Base-by-base conservation (phyloP, 2,329 filamentous ascomycete genomes). In the Penicillium sumatraense region DNA sequence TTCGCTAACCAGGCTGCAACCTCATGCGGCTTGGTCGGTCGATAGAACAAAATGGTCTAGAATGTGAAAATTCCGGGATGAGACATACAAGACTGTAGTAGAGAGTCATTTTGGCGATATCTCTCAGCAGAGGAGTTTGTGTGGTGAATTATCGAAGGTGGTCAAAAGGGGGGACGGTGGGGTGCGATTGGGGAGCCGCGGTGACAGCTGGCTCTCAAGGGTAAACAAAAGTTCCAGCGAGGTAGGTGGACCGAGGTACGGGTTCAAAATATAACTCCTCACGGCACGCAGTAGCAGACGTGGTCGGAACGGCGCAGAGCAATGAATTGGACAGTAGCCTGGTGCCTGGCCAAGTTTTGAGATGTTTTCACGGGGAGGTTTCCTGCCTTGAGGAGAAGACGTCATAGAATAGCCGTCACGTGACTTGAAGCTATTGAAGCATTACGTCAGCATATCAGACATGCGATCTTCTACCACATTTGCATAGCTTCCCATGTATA, bases 61-160 rank as follows among this genome's bases (percentile, higher is more conserved):
- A 24, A n/a, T 5, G 14, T 1, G 16, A 27, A 11, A 44, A 35
- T 40, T 24, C 23, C n/a, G 10, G 40, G 13, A 14, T 7, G 24
- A 16, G 20, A 80, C 83, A 72, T 81, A 86, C 85, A 57, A 87
- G 78, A 68, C 82, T 86, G 80, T 87, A 88, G 77, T 88, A 88
- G 70, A 88, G 84, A 71, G 86, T 88, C 86, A 88, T 88, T 63
- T 67, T 83, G 76, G 72, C 74, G 69, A 61, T 41, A 42, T 14
- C 38, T 26, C 11, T 40, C 21, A 20, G 40, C 24, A 21, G 7
- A 61, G 18, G 40, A 33, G 42, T 38, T 48, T 36, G 51, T 49
- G 38, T 33, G 46, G 26, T 50, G 10, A 45, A 49, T 41, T 46
- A 53, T 63, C 46, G 21, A 47, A 48, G 42, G 36, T 60, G 55